Conservation (phyloP, 2,329 filamentous ascomycete genomes). For the Trichophyton schoenleinii region DNA sequence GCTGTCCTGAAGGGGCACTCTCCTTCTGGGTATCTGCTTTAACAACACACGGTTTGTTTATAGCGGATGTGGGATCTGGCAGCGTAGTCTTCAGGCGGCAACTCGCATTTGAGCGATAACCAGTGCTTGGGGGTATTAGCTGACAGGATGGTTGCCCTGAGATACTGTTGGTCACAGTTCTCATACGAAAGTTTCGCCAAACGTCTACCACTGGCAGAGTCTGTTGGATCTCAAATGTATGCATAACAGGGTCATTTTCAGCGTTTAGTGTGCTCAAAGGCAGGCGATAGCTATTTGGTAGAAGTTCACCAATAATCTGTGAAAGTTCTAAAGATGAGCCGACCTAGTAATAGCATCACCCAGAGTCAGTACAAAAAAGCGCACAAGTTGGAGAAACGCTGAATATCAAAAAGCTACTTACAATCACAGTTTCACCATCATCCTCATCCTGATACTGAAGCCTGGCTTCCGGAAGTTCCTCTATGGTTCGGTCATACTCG, state of each 20-base stretch:
- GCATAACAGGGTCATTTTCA: constrained; percentile 21
- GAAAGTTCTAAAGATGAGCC: constrained; percentile 36
- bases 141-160: not conserved
- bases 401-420: constrained; percentile 16
- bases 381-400: not conserved
- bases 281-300: constrained; percentile 10
- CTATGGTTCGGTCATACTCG: constrained; percentile 34
- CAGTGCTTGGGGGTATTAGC: not conserved
- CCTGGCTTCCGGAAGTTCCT: constrained; percentile 29
- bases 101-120: not conserved
- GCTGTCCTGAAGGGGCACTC: not conserved
- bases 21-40: no score
- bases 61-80: not conserved
- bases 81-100: not conserved
- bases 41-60: not conserved
- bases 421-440: constrained; percentile 35
- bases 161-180: not conserved
- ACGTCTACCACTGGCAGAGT: constrained; percentile 28
- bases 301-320: constrained; percentile 35
- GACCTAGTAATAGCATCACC: constrained; percentile 21
- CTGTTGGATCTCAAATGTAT: constrained; percentile 36
- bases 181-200: constrained; percentile 26
- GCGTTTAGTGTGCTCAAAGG: not conserved
- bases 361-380: not conserved
- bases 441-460: constrained; percentile 36